Base-by-base conservation (phyloP, 768 basidiomycete genomes). In the Suillus americanus region DNA sequence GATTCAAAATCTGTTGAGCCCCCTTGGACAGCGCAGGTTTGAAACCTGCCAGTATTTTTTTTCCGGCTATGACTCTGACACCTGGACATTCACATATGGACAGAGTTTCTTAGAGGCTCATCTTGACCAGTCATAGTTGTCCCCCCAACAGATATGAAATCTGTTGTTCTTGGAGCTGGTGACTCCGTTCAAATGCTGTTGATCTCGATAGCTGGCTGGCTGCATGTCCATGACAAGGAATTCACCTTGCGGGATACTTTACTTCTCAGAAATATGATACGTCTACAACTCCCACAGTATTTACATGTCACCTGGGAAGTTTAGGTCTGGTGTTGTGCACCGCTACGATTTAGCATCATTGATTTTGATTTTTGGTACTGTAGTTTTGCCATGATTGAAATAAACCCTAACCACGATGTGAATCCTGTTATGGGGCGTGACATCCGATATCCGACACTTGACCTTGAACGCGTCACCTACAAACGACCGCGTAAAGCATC, bases 391-490 rank as follows among this genome's bases (percentile, higher is more conserved):
- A 16, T 10, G 33, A 35, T 33, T 33, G 14, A 38, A 57, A 25
- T 40, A 28, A 59, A 59, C 56, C 56, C 56, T 59, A 59, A 59
- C 56, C 56, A 25, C 56, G 10, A 40, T 59, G 25, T 23, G 2
- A 6, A 28, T 18, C 56, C 40, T 28, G 10, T 20, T 41, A 59
- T 59, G 38, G 54, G 16, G 28, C 59, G 60, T 30, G 30, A 41
- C 40, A 61, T 66, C 64, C 37, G 66, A 63, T 67, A 69, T 61
- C 63, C 51, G 63, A 67, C 43, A 48, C 50, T 67, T 72, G 46
- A 53, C 62, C 41, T 54, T 63, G 59, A 61, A 78, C 77, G 77
- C 77, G 77, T 78, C 77, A 78, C 68, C 74, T 65, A 25, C 41
- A 41, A 37, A 57, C 41, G 38, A 16, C 57, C 57, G 67, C 54